phyloP scores from a whole-genome alignment of 2,329 filamentous ascomycete species.

The Chalaropsis ovoidea region DNA sequence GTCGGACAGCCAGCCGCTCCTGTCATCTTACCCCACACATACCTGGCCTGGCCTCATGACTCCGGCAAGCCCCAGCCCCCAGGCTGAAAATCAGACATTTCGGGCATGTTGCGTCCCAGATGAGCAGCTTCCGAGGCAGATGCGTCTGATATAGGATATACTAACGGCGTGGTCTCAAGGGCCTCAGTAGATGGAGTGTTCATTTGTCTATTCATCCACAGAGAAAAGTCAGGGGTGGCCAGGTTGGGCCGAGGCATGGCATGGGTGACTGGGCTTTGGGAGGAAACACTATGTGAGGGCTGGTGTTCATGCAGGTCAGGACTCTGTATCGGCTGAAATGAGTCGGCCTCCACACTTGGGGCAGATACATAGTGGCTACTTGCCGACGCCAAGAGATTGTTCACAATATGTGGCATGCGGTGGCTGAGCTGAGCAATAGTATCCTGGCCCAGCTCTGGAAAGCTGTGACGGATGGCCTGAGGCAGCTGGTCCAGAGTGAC shows the following conservation, averaged over 20 bases:
- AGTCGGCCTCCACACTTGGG: background rate
- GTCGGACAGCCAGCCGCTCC: background rate
- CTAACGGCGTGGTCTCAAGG: background rate
- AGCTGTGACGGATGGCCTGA: background rate
- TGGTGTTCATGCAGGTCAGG: constrained; percentile 1
- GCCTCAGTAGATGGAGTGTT: background rate
- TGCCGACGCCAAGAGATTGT: background rate
- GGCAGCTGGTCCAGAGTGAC: constrained; percentile 12
- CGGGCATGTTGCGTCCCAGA: background rate
- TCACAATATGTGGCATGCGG: constrained; percentile 9
- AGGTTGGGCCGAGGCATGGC: background rate
- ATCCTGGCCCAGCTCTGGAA: constrained; percentile 8
- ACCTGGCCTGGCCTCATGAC: background rate
- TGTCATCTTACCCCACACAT: background rate
- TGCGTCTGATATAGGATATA: background rate
- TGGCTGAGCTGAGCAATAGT: background rate
- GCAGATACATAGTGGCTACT: constrained; percentile 4
- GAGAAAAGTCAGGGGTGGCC: background rate
- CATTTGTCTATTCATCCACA: background rate
- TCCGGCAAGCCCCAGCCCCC: background rate
- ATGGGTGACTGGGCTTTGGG: constrained; percentile 1
- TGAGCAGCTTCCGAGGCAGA: background rate
- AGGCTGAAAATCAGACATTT: constrained; percentile 3
- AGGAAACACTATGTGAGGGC: background rate
- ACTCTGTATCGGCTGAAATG: background rate